Conservation (phyloP, 768 basidiomycete genomes). For the Boletus fagicola region DNA sequence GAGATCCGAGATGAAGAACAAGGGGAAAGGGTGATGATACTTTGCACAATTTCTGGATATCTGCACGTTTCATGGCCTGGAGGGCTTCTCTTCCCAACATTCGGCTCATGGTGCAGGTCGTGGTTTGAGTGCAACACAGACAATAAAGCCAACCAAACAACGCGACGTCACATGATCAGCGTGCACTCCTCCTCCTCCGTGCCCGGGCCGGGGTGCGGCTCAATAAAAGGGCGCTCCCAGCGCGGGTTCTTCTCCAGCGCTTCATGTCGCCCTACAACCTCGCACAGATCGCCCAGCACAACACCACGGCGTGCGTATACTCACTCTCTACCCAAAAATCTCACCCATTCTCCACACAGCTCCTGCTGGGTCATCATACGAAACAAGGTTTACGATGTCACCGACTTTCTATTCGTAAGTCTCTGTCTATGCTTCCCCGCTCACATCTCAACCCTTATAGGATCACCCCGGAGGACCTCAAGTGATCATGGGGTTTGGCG, state of each 20-base stretch:
- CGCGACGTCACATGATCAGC: slow-evolving; percentile 45
- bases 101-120: slow-evolving; percentile 40
- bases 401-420: slow-evolving; percentile 67
- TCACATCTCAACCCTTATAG: slow-evolving; percentile 33
- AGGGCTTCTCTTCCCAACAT: slow-evolving; percentile 43
- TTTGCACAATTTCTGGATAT: slow-evolving; percentile 63
- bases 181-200: not conserved
- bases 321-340: not conserved
- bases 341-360: slow-evolving; percentile 35
- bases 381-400: slow-evolving; percentile 83
- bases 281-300: slow-evolving; percentile 61
- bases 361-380: slow-evolving; percentile 86
- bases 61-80: slow-evolving; percentile 52
- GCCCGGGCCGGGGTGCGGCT: not conserved
- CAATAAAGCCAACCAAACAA: slow-evolving; percentile 46
- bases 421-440: not conserved
- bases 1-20: slow-evolving; percentile 13
- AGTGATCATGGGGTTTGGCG: slow-evolving; percentile 82
- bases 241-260: no score
- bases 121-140: slow-evolving; percentile 49
- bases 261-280: slow-evolving; percentile 44
- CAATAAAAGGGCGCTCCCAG: not conserved
- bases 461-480: slow-evolving; percentile 80
- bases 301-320: slow-evolving; percentile 44
- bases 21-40: slow-evolving; percentile 34